Percentiles rank a stretch among this genome's conserved stretches.
phyloP scores from a whole-genome alignment of 2,329 filamentous ascomycete genomes.

The Madurella mycetomatis region DNA sequence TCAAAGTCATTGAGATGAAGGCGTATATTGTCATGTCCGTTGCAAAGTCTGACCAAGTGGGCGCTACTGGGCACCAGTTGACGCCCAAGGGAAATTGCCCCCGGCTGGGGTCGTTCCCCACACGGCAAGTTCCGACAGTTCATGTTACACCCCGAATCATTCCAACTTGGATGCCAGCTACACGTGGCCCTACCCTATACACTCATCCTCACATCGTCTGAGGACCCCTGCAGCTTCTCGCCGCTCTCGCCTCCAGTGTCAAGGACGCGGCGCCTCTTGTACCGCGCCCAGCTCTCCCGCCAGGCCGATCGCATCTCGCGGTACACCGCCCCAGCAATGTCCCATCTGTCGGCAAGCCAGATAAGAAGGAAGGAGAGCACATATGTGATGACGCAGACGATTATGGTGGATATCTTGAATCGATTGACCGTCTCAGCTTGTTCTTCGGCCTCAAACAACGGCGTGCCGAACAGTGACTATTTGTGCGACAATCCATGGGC shows the following conservation, averaged over 20 bases:
- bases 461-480: slow-evolving; percentile 8
- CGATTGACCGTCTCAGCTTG: neutral
- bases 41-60: too few species aligned
- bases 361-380: slow-evolving; percentile 4
- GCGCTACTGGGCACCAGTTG: too few species aligned
- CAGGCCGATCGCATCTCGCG: neutral
- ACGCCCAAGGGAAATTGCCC: too few species aligned
- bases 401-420: slow-evolving; percentile 8
- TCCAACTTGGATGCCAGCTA: too few species aligned
- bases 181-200: neutral
- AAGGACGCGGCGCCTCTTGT: neutral
- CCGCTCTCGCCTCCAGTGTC: neutral
- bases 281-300: neutral
- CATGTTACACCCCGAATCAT: too few species aligned
- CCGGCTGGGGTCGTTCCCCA: too few species aligned
- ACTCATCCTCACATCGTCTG: neutral
- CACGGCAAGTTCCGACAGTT: too few species aligned
- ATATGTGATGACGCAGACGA: slow-evolving; percentile 9
- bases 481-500: too few species aligned
- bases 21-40: too few species aligned
- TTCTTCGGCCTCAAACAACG: slow-evolving; percentile 6
- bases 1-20: too few species aligned
- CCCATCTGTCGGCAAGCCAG: slow-evolving; percentile 6
- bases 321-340: neutral
- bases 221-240: neutral